Percentiles rank a stretch among this genome's conserved stretches.
Evolutionary conservation across 495 filamentous ascomycete genomes (phyloP).

Genomic region (Aspergillus mulundensis): DNA sequence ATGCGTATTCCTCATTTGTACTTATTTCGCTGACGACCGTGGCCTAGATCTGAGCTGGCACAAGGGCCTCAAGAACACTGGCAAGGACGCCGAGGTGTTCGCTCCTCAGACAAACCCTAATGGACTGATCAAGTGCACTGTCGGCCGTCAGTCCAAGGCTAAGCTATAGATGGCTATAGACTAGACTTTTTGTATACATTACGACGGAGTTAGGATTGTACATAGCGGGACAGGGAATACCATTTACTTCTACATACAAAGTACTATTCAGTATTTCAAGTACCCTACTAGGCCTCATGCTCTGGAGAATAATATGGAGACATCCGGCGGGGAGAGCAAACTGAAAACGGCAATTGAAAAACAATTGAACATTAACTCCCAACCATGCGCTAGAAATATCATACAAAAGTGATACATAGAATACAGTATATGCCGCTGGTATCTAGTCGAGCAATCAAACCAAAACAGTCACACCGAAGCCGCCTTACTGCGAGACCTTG

Average conservation of each 20-base stretch:
- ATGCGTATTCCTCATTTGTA: background rate
- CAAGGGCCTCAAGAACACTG: slow-evolving; percentile 94
- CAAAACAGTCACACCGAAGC: slow-evolving; percentile 6
- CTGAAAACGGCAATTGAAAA: background rate
- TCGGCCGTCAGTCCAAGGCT: slow-evolving; percentile 55
- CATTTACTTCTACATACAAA: slow-evolving; percentile 5
- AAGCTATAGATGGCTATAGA: slow-evolving; percentile 33
- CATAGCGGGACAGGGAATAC: slow-evolving; percentile 22
- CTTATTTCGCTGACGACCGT: slow-evolving; percentile 17
- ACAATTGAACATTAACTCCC: slow-evolving; percentile 29
- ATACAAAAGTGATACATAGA: slow-evolving; percentile 32
- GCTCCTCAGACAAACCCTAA: slow-evolving; percentile 91
- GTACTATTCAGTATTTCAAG: background rate
- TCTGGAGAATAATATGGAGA: no score
- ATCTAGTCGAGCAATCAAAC: slow-evolving; percentile 14
- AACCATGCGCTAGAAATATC: slow-evolving; percentile 47
- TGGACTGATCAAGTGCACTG: slow-evolving; percentile 93
- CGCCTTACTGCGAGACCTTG: slow-evolving; percentile 22
- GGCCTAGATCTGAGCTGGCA: slow-evolving; percentile 85
- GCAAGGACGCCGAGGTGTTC: slow-evolving; percentile 93
- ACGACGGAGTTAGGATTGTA: slow-evolving; percentile 22
- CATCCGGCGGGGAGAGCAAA: background rate
- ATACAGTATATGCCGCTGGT: slow-evolving; percentile 18
- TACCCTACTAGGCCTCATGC: background rate
- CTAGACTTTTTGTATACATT: slow-evolving; percentile 2